Evolutionary conservation across 495 filamentous ascomycete species (phyloP).

Genomic region (Oleoguttula mirabilis): DNA sequence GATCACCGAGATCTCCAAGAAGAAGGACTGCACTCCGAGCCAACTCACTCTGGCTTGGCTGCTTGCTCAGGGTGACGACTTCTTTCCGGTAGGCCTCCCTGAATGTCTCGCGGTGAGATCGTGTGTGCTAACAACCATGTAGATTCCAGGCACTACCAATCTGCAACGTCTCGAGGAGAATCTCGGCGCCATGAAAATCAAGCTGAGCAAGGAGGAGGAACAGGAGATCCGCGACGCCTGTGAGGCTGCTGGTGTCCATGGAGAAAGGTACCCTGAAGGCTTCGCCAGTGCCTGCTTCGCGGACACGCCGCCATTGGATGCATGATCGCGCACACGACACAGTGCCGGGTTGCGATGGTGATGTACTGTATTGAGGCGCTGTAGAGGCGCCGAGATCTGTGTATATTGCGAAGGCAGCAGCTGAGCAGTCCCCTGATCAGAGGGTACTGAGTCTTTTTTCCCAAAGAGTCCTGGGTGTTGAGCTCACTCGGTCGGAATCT

Average conservation of each 20-base stretch:
- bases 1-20: constrained; percentile 35
- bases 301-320: constrained; percentile 23
- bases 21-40: constrained; percentile 35
- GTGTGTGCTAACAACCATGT: constrained; percentile 6
- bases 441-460: too few relatives aligned
- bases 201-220: constrained; percentile 27
- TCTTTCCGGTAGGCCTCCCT: constrained; percentile 26
- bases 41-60: constrained; percentile 48
- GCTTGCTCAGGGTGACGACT: constrained; percentile 43
- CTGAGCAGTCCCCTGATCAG: too few relatives aligned
- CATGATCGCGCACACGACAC: too few relatives aligned
- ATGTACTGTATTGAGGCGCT: too few relatives aligned
- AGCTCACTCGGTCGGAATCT: too few relatives aligned
- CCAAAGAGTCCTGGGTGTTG: too few relatives aligned
- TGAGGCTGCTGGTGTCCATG: constrained; percentile 24
- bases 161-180: constrained; percentile 28
- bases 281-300: constrained; percentile 19
- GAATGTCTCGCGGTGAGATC: neutral
- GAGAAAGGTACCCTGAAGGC: constrained; percentile 25
- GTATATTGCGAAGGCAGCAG: too few relatives aligned
- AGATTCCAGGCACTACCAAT: constrained; percentile 36
- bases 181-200: constrained; percentile 21
- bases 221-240: constrained; percentile 24
- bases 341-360: too few relatives aligned
- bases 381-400: too few relatives aligned